phyloP scores from a whole-genome alignment of 352 stramenopile genomes.

The Phytopythium boreale region DNA sequence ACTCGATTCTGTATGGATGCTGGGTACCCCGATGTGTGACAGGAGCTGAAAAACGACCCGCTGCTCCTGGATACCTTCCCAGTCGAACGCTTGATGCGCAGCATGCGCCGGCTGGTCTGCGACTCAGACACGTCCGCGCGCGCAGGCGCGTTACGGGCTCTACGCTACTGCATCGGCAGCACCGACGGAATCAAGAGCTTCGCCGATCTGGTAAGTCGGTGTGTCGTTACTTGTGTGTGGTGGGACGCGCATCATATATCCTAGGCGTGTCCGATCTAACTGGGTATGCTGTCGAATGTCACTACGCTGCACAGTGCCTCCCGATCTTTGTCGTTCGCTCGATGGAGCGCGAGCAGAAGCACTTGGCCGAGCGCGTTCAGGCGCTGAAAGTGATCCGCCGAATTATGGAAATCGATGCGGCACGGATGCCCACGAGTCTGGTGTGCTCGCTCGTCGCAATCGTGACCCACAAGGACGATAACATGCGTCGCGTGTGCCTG shows the following conservation, averaged over 20 bases:
- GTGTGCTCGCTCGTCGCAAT: conserved; percentile 81
- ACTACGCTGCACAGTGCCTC: conserved; percentile 37
- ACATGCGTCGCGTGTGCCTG: conserved; percentile 82
- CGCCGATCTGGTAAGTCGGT: conserved; percentile 42
- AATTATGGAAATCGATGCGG: conserved; percentile 84
- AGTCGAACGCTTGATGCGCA: conserved; percentile 77
- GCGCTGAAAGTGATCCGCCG: conserved; percentile 83
- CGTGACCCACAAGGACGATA: conserved; percentile 87
- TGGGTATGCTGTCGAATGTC: background rate
- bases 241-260: no score
- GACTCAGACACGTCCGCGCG: conserved; percentile 81
- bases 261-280: background rate
- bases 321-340: conserved; percentile 81
- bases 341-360: conserved; percentile 85
- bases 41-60: conserved; percentile 86
- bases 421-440: conserved; percentile 80
- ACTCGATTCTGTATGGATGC: background rate
- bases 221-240: background rate
- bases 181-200: conserved; percentile 65
- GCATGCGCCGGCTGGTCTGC: conserved; percentile 67
- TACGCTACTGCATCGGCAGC: conserved; percentile 85
- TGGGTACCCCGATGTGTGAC: background rate
- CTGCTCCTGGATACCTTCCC: conserved; percentile 81
- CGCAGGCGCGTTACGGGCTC: conserved; percentile 66
- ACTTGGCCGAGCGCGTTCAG: conserved; percentile 81